Evolutionary conservation across 176 grass and related monocot genomes (phyloP), one percentile per base, ranked within the genome.

Genomic region (Tillandsia leiboldiana): DNA sequence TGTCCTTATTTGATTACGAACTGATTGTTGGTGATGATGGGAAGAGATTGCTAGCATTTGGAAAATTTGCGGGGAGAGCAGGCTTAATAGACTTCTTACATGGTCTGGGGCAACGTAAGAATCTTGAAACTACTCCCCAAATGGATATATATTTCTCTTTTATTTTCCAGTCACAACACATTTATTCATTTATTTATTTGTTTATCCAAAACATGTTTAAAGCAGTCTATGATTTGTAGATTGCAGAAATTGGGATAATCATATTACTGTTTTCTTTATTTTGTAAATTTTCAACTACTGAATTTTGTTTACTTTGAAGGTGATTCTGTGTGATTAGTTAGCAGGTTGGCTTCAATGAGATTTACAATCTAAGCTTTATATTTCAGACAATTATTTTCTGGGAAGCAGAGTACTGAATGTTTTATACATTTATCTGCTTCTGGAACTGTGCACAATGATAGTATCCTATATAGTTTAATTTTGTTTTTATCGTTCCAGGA

Each of bases 61-160:
- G 94, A 51, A 97, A 90, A 64, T 97, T 92, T 79, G 89, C 94
- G 58, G 94, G 94, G 65, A 89, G 89, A 87, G 94, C 94, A 81
- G 94, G 94, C 13, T 20, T 97, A 50, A 97, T 97, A 76, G 89
- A 97, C 47, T 97, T 97, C 72, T 80, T 97, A 57, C 94, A 97
- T 24, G 94, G 89, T 73, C 86, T 97, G 0, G 89, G 94, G 71
- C 79, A 87, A 78, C 52, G 86, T 97, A 97, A 97, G 88, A 83
- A 58, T 24, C 11, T 54, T 49, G 10, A 63, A 29, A 53, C 9
- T 49, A 2, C 63, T 54, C 70, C 75, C 47, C 73, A 12, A 48
- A 3, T 72, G 70, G 26, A 9, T 80, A 49, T 12, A 56, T 80
- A 33, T 72, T 29, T 48, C 67, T 23, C 22, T 74, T 67, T 56